Evolutionary conservation across 2,329 filamentous ascomycete species (phyloP).

Genomic region (Ascochyta pisi): DNA sequence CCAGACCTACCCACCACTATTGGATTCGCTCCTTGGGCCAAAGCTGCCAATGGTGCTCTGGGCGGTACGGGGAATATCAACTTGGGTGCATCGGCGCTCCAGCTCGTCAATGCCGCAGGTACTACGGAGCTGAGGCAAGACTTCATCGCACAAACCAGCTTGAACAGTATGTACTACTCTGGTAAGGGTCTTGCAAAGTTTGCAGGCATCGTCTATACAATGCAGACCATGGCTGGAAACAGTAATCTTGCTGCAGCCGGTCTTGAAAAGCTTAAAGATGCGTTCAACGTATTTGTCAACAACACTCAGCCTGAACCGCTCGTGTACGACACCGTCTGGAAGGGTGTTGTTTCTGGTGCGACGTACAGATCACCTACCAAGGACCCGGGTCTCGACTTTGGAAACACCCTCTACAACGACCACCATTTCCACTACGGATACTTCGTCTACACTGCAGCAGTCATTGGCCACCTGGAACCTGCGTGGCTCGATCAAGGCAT

Average conservation of each 20-base stretch:
- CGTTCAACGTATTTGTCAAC: constrained; percentile 57
- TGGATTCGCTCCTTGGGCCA: constrained; percentile 81
- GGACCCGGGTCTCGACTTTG: constrained; percentile 76
- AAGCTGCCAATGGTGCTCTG: constrained; percentile 49
- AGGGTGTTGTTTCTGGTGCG: constrained; percentile 80
- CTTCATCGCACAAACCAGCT: constrained; percentile 73
- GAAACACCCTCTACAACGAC: constrained; percentile 83
- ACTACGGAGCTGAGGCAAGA: constrained; percentile 77
- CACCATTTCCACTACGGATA: constrained; percentile 79
- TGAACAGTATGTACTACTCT: constrained; percentile 94
- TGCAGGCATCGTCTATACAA: constrained; percentile 54
- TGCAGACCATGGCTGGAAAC: constrained; percentile 66
- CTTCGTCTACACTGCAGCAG: constrained; percentile 85
- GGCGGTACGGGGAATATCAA: constrained; percentile 42
- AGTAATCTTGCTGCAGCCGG: constrained; percentile 61
- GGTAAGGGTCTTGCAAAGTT: constrained; percentile 62
- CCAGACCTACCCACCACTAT: constrained; percentile 71
- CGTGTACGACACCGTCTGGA: constrained; percentile 70
- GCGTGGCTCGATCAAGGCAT: constrained; percentile 68
- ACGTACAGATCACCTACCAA: constrained; percentile 57
- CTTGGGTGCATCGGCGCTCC: constrained; percentile 60
- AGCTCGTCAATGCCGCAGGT: constrained; percentile 67
- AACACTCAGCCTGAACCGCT: constrained; percentile 60
- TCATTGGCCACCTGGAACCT: constrained; percentile 82
- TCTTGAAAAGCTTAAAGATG: constrained; percentile 59